Evolutionary conservation across 225 moss, liverwort and hornwort species (phyloP).

Genomic region (Marchantia polymorpha): DNA sequence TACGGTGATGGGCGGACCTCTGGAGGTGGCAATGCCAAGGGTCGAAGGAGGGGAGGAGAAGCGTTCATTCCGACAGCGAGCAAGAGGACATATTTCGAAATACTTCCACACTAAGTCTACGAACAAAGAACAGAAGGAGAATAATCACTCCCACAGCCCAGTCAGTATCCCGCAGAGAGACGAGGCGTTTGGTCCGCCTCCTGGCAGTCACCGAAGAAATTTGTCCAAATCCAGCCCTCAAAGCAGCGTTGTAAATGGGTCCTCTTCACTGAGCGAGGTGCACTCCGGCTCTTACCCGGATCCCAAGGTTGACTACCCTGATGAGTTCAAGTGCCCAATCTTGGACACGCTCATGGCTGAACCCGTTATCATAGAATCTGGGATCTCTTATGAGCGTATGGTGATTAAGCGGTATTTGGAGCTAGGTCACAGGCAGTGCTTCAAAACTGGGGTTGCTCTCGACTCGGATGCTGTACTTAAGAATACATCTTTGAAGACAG

Average conservation of each 20-base stretch:
- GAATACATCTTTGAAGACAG: slow-evolving; percentile 32
- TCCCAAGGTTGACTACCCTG: slow-evolving; percentile 4
- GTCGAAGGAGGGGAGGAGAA: not conserved
- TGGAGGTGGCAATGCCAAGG: slow-evolving; percentile 25
- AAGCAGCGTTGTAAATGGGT: not conserved
- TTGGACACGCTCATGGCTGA: slow-evolving; percentile 42
- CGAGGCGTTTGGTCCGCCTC: not conserved
- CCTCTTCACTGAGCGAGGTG: not conserved
- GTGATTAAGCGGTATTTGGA: slow-evolving; percentile 32
- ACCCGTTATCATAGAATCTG: slow-evolving; percentile 38
- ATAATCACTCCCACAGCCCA: not conserved
- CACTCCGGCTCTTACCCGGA: not conserved
- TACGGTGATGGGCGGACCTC: slow-evolving; percentile 10
- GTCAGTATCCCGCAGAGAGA: not conserved
- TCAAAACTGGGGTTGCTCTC: slow-evolving; percentile 29
- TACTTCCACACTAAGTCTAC: not conserved
- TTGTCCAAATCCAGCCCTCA: not conserved
- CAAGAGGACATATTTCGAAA: not conserved
- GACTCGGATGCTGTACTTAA: slow-evolving; percentile 15
- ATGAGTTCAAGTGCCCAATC: slow-evolving; percentile 44
- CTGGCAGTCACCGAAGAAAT: not conserved
- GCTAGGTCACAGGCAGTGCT: slow-evolving; percentile 24
- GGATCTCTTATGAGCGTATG: slow-evolving; percentile 39
- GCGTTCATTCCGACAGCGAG: not conserved
- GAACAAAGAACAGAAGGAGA: not conserved